These are phyloP conservation scores for Pisolithus tinctorius DNA, from an alignment of 768 basidiomycete genomes.

Conservation along the genomic window DNA sequence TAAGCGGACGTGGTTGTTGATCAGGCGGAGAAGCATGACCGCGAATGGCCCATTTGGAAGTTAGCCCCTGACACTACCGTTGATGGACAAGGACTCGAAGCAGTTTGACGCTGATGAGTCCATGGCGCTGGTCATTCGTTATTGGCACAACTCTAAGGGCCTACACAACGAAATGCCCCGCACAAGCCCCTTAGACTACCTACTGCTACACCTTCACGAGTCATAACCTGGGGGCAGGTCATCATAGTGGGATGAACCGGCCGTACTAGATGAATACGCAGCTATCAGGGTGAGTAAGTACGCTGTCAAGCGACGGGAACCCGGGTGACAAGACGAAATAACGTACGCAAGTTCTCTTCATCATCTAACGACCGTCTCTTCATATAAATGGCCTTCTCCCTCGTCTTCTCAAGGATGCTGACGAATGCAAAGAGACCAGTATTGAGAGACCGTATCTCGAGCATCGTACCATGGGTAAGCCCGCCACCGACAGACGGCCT, in stretches of 20 bases:
- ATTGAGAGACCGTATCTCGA: conserved; percentile 63
- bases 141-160: neutral
- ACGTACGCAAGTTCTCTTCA: conserved; percentile 27
- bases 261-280: conserved; percentile 20
- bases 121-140: neutral
- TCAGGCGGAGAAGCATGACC: too few relatives aligned
- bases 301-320: neutral
- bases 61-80: too few relatives aligned
- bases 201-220: conserved; percentile 10
- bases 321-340: neutral
- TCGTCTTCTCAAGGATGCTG: conserved; percentile 65
- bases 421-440: conserved; percentile 70
- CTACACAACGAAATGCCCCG: neutral
- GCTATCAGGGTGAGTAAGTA: conserved; percentile 8
- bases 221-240: conserved; percentile 27
- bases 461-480: conserved; percentile 53
- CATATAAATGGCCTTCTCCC: conserved; percentile 73
- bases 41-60: too few relatives aligned
- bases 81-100: too few relatives aligned
- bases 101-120: too few relatives aligned
- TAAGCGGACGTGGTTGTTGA: too few relatives aligned
- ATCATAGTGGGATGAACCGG: conserved; percentile 10
- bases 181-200: neutral
- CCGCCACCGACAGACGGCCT: conserved; percentile 64
- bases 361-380: conserved; percentile 43